Evolutionary conservation across 2,329 filamentous ascomycete genomes (phyloP), one percentile per base, ranked within the genome.

Genomic region (Colletotrichum musae): DNA sequence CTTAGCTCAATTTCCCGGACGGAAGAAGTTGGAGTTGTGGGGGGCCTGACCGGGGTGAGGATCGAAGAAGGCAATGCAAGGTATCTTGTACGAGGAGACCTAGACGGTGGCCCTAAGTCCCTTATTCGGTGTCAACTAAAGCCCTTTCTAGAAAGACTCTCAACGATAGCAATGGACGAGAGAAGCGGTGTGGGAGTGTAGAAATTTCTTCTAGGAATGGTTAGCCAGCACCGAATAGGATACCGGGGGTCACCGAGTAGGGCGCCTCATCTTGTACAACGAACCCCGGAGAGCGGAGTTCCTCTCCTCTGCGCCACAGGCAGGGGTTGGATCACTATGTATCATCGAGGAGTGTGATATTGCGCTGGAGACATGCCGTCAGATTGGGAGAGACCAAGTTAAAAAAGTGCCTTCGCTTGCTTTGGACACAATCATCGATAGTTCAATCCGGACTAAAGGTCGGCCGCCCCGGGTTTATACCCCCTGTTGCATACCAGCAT

Each of bases 341-440:
- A 36, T 18, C 50, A 54, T 58, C 32, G 16, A 54, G 45, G 16
- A 32, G 61, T 45, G 56, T 54, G 48, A 28, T 60, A 41, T 6
- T 41, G 18, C 24, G 45, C 24, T 45, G 39, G 2, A 64, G 28
- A 32, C 43, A 59, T 66, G 62, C 43, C 50, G 61, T 69, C 56
- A 65, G 66, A 66, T 26, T 26, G 21, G 28, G n/a, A 66, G 56
- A 50, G 56, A 50, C 24, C 62, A 60, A 48, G 45, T 67, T 61
- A 21, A 32, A 54, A 39, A 39, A 43, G 39, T 36, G 28, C 5
- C 45, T 54, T 53, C 13, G 24, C 39, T 28, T 24, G 18, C 28
- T 26, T 36, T 36, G 24, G 47, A 57, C n/a, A 45, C 28, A 26
- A 36, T 26, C 12, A 39, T 63, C 45, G 52, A 26, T 2, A 21